phyloP scores from a whole-genome alignment of 2,329 filamentous ascomycete genomes.

The Colletotrichum theobromicola region DNA sequence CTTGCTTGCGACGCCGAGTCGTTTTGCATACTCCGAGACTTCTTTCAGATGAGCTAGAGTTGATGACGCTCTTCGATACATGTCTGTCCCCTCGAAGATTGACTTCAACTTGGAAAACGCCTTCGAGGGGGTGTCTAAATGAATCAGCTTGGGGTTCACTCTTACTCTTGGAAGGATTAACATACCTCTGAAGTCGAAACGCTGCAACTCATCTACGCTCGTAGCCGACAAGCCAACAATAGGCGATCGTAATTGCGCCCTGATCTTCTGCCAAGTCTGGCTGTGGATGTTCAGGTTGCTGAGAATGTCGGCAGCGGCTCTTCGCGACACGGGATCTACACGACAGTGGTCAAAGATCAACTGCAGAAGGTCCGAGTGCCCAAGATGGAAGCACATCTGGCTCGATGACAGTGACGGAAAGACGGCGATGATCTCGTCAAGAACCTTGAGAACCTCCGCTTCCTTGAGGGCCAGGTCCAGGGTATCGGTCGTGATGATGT shows the following conservation, averaged over 20 bases:
- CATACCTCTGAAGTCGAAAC: constrained; percentile 87
- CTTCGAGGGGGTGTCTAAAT: constrained; percentile 59
- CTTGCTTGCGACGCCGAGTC: constrained; percentile 76
- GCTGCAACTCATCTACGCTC: constrained; percentile 85
- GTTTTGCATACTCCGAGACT: constrained; percentile 77
- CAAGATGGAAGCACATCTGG: constrained; percentile 87
- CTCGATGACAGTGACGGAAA: constrained; percentile 77
- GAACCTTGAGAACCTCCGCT: constrained; percentile 90
- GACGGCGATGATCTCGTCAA: constrained; percentile 85
- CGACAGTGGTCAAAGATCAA: constrained; percentile 91
- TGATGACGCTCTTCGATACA: constrained; percentile 75
- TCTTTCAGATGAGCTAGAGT: constrained; percentile 82
- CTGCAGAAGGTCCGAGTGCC: constrained; percentile 85
- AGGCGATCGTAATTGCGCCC: constrained; percentile 81
- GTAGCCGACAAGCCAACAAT: constrained; percentile 84
- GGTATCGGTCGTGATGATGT: constrained; percentile 85
- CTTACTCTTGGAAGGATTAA: neutral
- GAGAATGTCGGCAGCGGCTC: constrained; percentile 79
- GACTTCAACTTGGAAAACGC: constrained; percentile 63
- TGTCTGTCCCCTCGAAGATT: constrained; percentile 67
- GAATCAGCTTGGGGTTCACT: neutral
- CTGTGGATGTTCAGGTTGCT: constrained; percentile 86
- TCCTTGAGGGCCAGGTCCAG: constrained; percentile 88
- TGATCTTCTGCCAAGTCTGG: constrained; percentile 83
- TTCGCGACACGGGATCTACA: constrained; percentile 71